phyloP scores from a whole-genome alignment of 169 alveolate species.

The Fabrea salina region DNA sequence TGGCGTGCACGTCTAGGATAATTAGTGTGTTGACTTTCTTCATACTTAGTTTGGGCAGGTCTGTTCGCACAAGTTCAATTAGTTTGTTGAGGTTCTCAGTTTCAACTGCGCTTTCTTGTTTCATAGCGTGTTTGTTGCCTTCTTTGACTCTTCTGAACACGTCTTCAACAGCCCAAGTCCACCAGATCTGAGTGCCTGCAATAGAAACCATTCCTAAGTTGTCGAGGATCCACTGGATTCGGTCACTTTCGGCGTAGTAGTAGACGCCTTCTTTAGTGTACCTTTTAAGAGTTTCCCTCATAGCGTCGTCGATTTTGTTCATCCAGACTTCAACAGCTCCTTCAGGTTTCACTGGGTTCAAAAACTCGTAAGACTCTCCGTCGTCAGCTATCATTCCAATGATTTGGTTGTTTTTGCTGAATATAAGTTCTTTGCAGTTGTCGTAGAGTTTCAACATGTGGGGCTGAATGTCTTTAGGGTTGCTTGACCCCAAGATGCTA shows the following conservation, averaged over 20 bases:
- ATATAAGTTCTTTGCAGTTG: slow-evolving; percentile 87
- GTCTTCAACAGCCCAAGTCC: slow-evolving; percentile 95
- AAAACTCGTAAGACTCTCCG: slow-evolving; percentile 85
- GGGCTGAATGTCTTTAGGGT: slow-evolving; percentile 88
- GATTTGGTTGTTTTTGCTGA: slow-evolving; percentile 73
- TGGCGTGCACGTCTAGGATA: slow-evolving; percentile 86
- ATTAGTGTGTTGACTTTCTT: slow-evolving; percentile 85
- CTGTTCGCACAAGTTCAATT: slow-evolving; percentile 86
- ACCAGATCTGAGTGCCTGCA: slow-evolving; percentile 90
- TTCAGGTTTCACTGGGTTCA: slow-evolving; percentile 83
- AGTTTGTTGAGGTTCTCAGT: slow-evolving; percentile 81
- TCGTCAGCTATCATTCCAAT: slow-evolving; percentile 92
- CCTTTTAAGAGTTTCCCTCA: slow-evolving; percentile 81
- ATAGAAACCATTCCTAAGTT: slow-evolving; percentile 90
- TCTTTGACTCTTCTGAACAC: slow-evolving; percentile 88
- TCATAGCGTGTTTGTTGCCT: slow-evolving; percentile 94
- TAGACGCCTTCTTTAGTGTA: slow-evolving; percentile 82
- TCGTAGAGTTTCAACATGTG: slow-evolving; percentile 93
- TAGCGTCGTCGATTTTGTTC: slow-evolving; percentile 89
- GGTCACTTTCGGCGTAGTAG: slow-evolving; percentile 86
- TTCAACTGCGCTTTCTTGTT: slow-evolving; percentile 82
- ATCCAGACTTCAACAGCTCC: slow-evolving; percentile 93
- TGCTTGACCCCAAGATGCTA: slow-evolving; percentile 89
- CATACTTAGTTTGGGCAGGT: slow-evolving; percentile 74
- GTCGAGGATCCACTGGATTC: slow-evolving; percentile 79